Conservation (phyloP, 805 yeast genomes). For the Isabelozyma pseudorhagii region DNA sequence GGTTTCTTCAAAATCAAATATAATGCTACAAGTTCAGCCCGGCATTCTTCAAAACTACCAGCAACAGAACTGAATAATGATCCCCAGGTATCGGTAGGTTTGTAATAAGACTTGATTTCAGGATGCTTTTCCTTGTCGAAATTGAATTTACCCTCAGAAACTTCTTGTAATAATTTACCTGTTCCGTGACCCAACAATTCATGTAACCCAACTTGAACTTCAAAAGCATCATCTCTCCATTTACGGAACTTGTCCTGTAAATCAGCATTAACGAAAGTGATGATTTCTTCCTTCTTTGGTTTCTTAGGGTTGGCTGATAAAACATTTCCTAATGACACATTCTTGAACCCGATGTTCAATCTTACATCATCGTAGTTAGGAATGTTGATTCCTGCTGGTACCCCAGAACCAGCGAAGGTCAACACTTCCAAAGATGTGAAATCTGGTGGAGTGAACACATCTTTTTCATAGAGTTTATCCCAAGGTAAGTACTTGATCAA, state of each 20-base stretch:
- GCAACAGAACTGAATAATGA: slow-evolving; percentile 77
- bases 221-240: slow-evolving; percentile 79
- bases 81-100: slow-evolving; percentile 88
- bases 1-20: slow-evolving; percentile 66
- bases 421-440: slow-evolving; percentile 87
- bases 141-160: slow-evolving; percentile 61
- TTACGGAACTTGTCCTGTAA: slow-evolving; percentile 60
- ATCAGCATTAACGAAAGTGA: slow-evolving; percentile 58
- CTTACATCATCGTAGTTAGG: slow-evolving; percentile 92
- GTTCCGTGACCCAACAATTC: slow-evolving; percentile 90
- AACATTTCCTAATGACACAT: slow-evolving; percentile 85
- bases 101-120: slow-evolving; percentile 67
- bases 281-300: slow-evolving; percentile 62
- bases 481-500: slow-evolving; percentile 75
- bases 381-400: slow-evolving; percentile 90
- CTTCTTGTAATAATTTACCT: slow-evolving; percentile 68
- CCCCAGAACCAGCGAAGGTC: slow-evolving; percentile 85
- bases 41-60: slow-evolving; percentile 88
- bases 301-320: slow-evolving; percentile 63
- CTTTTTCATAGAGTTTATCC: slow-evolving; percentile 74
- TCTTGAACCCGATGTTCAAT: slow-evolving; percentile 79
- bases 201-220: slow-evolving; percentile 91
- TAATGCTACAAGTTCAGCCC: slow-evolving; percentile 90
- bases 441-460: slow-evolving; percentile 86
- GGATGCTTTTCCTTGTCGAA: slow-evolving; percentile 68